These are phyloP conservation scores for Fusarium buxicola DNA, from an alignment of 2,329 filamentous ascomycete species.

Conservation along the genomic window DNA sequence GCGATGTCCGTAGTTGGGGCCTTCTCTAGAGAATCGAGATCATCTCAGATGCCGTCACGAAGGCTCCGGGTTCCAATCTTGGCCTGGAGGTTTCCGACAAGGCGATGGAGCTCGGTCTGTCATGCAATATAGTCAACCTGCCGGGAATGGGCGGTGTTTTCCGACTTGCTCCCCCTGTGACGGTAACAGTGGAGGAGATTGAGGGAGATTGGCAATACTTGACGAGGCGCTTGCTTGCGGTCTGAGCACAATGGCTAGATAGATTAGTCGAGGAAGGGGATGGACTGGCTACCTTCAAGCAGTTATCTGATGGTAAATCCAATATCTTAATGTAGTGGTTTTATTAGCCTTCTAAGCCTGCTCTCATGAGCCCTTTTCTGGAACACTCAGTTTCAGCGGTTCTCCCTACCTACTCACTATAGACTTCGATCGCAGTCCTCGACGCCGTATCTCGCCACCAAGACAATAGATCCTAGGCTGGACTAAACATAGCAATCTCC, in stretches of 20 bases:
- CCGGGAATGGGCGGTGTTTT: constrained; percentile 63
- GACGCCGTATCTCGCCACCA: no score
- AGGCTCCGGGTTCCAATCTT: constrained; percentile 56
- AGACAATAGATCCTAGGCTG: no score
- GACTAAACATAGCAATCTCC: no score
- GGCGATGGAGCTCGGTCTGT: constrained; percentile 60
- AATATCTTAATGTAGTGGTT: no score
- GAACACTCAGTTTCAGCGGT: no score
- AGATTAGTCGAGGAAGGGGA: no score
- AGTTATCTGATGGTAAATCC: no score
- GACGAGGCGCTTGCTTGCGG: constrained; percentile 59
- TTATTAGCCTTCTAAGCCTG: no score
- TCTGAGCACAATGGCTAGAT: not conserved
- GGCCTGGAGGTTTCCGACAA: constrained; percentile 57
- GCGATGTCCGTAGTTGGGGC: constrained; percentile 63
- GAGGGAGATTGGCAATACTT: constrained; percentile 59
- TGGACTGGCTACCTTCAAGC: no score
- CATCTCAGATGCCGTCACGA: constrained; percentile 55
- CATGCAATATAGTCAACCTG: constrained; percentile 61
- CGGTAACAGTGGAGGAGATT: constrained; percentile 58
- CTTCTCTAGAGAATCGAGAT: constrained; percentile 64
- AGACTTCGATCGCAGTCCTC: no score
- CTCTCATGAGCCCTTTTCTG: no score
- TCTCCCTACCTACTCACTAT: no score
- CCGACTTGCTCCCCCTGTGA: constrained; percentile 63